Base-by-base conservation (phyloP, 108 stramenopile genomes). In the Cyclostephanos tholiformis region DNA sequence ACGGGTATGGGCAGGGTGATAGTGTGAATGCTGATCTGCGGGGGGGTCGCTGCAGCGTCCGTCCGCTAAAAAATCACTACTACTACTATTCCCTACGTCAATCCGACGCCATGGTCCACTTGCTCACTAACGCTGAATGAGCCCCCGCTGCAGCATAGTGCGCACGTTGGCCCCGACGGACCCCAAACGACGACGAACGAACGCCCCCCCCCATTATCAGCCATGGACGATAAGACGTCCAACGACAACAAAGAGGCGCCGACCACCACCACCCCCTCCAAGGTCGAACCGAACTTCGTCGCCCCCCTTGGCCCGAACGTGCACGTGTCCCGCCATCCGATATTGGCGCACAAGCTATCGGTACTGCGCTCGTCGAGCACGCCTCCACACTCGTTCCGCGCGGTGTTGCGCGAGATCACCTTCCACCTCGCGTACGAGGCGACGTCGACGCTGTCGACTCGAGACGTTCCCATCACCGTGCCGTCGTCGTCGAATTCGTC, bases 371-470 rank as follows among this genome's bases (percentile, higher is more conserved):
- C 88, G 0, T 84, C 88, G 41, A 73, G 87, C 55, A 98, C 97
- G 0, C 52, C 69, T 0, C 82, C 95, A 19, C 69, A 77, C 20
- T 84, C 95, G 5, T 99, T 99, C 68, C 94, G 99, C 35, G 52
- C 82, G 16, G 78, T 94, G 0, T 79, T 99, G 36, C 86, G 92
- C 2, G 98, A 98, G 80, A 80, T 99, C 41, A 98, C 98, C 38
- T 96, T 92, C 56, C 97, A 98, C 73, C 79, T 99, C n/a, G 99
- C 96, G 23, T 99, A 98, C 82, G 97, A 99, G 73, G 97, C 97
- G 20, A 99, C 97, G 20, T 64, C 83, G 11, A 67, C 72, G 39
- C 75, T 98, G 13, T 83, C 85, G 26, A 96, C 95, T 16, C 75
- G 72, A 27, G 74, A 84, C 0, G 68, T 94, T 30, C 73, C 83